phyloP scores from a whole-genome alignment of 371 early-diverging fungal species.

The Thermomucor indicae-seudaticae region DNA sequence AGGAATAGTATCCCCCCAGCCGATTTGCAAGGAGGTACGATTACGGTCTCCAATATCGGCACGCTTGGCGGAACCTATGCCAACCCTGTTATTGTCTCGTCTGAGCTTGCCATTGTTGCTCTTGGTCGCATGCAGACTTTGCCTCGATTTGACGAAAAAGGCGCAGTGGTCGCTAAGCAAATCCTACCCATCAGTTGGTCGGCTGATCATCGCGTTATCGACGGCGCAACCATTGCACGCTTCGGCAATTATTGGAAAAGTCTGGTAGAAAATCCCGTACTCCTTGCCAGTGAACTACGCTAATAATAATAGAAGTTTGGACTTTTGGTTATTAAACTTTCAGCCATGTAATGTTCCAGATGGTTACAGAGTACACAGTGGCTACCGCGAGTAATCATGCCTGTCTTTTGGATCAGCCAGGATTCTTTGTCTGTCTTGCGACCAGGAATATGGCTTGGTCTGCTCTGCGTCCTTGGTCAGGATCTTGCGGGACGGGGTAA shows the following conservation, averaged over 20 bases:
- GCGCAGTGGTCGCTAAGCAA: slow-evolving; percentile 65
- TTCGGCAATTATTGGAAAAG: slow-evolving; percentile 86
- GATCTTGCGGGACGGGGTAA: no score
- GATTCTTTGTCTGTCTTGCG: no score
- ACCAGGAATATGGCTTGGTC: no score
- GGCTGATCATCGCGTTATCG: slow-evolving; percentile 97
- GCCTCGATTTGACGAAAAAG: slow-evolving; percentile 73
- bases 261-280: slow-evolving; percentile 78
- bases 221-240: slow-evolving; percentile 95
- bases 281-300: slow-evolving; percentile 56
- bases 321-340: no score
- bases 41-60: slow-evolving; percentile 95
- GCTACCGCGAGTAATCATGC: no score
- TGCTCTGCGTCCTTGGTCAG: no score
- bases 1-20: slow-evolving; percentile 58
- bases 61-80: slow-evolving; percentile 90
- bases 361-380: no score
- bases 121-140: slow-evolving; percentile 81
- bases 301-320: slow-evolving; percentile 21
- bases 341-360: no score
- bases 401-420: no score
- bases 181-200: slow-evolving; percentile 86
- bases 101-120: slow-evolving; percentile 90
- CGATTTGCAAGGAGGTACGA: slow-evolving; percentile 83
- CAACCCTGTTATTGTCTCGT: slow-evolving; percentile 86